Evolutionary conservation across 1,284 basidiomycete genomes (phyloP).

Genomic region (Phellopilus nigrolimitatus): DNA sequence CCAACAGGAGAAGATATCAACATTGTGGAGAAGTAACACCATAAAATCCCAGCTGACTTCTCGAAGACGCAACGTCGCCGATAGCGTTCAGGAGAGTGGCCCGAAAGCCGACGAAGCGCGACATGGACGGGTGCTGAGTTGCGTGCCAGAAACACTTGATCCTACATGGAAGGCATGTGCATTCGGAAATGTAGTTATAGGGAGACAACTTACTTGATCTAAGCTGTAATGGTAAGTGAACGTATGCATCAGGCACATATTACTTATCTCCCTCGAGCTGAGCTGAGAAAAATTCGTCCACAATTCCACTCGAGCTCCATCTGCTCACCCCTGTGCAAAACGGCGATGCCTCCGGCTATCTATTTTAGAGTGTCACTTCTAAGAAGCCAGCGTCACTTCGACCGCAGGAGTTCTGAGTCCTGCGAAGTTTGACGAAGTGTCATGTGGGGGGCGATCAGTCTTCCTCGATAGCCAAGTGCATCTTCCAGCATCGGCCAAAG

Average conservation of each 20-base stretch:
- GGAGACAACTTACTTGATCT: too few species aligned
- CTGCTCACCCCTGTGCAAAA: constrained; percentile 24
- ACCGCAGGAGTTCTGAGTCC: constrained; percentile 14
- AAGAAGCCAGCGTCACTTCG: constrained; percentile 20
- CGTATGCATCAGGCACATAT: not conserved
- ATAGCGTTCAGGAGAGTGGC: constrained; percentile 17
- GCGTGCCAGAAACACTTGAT: constrained; percentile 24
- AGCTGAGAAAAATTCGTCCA: constrained; percentile 17
- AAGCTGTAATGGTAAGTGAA: too few species aligned
- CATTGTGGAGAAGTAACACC: constrained; percentile 7
- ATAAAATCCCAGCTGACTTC: constrained; percentile 24
- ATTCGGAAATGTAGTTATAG: too few species aligned
- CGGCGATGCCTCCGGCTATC: constrained; percentile 20
- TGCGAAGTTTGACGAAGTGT: constrained; percentile 23
- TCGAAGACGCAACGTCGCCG: constrained; percentile 23
- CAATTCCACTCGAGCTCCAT: constrained; percentile 23
- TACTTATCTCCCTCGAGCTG: not conserved
- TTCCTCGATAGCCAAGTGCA: constrained; percentile 21
- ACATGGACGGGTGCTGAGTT: constrained; percentile 10
- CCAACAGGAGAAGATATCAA: constrained; percentile 13
- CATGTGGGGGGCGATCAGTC: constrained; percentile 23
- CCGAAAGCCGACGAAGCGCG: constrained; percentile 17
- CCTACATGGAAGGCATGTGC: too few species aligned
- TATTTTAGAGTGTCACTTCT: constrained; percentile 19
- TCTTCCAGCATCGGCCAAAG: constrained; percentile 20